A percentile compares a stretch with the other conserved stretches of the same genome.
phyloP scores from a whole-genome alignment of 257 asterid species.

The Solanum pinnatisectum region DNA sequence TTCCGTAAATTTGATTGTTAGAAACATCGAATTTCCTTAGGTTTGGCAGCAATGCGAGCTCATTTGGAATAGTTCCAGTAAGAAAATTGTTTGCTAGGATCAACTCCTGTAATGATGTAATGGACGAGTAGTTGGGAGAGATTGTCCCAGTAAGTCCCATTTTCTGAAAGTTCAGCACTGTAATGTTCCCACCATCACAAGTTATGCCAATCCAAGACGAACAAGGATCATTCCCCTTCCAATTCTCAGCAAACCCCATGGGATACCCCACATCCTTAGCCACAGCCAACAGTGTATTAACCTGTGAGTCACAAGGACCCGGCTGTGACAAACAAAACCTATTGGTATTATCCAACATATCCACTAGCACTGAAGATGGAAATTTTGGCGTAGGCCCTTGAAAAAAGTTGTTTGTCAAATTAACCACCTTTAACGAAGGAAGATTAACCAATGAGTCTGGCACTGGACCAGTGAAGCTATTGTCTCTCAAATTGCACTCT shows the following conservation, averaged over 20 bases:
- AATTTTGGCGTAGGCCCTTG: conserved; percentile 9
- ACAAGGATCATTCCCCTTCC: conserved; percentile 13
- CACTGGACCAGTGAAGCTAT: conserved; percentile 6
- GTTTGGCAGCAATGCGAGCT: not conserved
- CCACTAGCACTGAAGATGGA: not conserved
- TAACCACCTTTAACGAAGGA: not conserved
- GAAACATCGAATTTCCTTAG: conserved; percentile 3
- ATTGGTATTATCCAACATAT: not conserved
- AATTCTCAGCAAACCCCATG: not conserved
- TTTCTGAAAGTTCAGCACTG: conserved; percentile 6
- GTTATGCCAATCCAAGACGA: not conserved
- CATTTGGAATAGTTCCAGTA: conserved; percentile 4
- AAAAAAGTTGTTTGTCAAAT: not conserved
- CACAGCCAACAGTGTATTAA: conserved; percentile 3
- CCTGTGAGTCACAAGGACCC: not conserved
- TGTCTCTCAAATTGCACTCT: conserved; percentile 1
- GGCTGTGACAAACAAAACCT: not conserved
- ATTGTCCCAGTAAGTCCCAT: conserved; percentile 7
- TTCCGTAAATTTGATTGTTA: conserved; percentile 5
- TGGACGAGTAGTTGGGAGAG: not conserved
- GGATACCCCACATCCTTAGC: conserved; percentile 5
- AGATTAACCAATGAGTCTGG: conserved; percentile 4
- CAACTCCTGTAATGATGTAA: not conserved
- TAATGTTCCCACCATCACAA: not conserved
- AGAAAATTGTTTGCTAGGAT: conserved; percentile 2